Base-by-base conservation (phyloP, 805 yeast genomes). In the Maudiozyma serrabonitensis region DNA sequence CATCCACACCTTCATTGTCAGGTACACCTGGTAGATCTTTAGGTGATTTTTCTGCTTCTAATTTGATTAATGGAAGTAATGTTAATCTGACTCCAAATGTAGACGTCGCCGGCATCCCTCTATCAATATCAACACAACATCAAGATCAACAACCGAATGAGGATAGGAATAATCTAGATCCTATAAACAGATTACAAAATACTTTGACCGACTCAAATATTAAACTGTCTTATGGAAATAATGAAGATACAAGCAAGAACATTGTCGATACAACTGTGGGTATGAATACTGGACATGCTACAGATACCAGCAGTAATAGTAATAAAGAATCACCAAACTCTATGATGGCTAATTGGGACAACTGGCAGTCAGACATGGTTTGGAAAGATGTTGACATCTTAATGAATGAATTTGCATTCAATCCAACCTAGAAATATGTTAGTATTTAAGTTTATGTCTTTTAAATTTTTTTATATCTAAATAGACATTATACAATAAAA, bases 321-420 rank as follows among this genome's bases (percentile, higher is more conserved):
- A 57, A 21, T 60, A 61, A 51, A 12, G 58, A 57, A 49, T 63
- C 67, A 2, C 65, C 69, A 7, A 54, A 51, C 37, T 51, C 59
- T 3, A 49, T 68, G 12, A 52, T 68, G 52, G 74, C 69, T 25
- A 61, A 63, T 12, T 66, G 67, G 59, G 75, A 70, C 51, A 71
- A 70, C 43, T 71, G 75, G 75, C 67, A 69, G 18, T 68, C 69
- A 18, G 75, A 71, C 38, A 62, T 69, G 60, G 67, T 72, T 2
- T 72, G 75, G 89, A 84, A 82, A 60, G 95, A 88, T 61, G 90
- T 88, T 28, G 95, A 87, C 55, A 74, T 87, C 45, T 85, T 88
- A 50, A 87, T 88, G 95, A 87, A 85, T 61, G 95, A 87, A 61
- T 88, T 87, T 67, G 96, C 96, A 5, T 88, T 88, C 70, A 87